Base-by-base conservation (phyloP, 495 filamentous ascomycete genomes). In the Ramalina peruviana region DNA sequence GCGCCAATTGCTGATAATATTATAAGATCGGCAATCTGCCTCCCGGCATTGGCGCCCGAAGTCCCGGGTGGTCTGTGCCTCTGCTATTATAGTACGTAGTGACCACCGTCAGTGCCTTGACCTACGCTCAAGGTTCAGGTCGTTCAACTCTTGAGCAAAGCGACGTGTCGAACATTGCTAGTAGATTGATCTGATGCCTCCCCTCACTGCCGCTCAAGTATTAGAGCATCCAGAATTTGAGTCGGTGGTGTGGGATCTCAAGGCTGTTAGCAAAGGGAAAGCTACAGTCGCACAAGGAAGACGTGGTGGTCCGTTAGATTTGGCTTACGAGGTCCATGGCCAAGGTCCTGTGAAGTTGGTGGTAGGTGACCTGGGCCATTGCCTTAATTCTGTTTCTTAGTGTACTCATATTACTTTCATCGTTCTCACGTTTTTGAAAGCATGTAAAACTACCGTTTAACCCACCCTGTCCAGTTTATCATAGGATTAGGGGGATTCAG, bases 321-420 rank as follows among this genome's bases (percentile, higher is more conserved):
- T 90, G 45, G 68, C 74, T 41, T 88, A 80, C 67, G 84, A 93
- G 59, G 72, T 88, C 30, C 86, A 94, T 67, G 87, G 87, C 39
- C 68, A 72, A 23, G 87, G 87, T 0, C 74, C 78, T 11, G 66
- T 74, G 25, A 79, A 81, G 56, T 62, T 92, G 39, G 69, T 90
- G 51, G 85, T 89, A 73, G 45, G 82, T 73, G 6, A 48, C 25
- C 15, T 36, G 20, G 9, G 30, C 30, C 12, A 33, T 13, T 10
- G 4, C 12, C 9, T 33, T 13, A 6, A 7, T 7, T 33, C 12
- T 6, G 5, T 12, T 33, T 33, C 30, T 13, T 12, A 2, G 2
- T 33, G 30, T 6, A 33, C 7, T 33, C 12, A 12, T 1, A 33
- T 33, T 10, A 11, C 12, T 33, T 13, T 13, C 12, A 33, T 33